These are phyloP conservation scores for Lactarius sanguifluus DNA, from an alignment of 768 basidiomycete genomes.

Conservation along the genomic window DNA sequence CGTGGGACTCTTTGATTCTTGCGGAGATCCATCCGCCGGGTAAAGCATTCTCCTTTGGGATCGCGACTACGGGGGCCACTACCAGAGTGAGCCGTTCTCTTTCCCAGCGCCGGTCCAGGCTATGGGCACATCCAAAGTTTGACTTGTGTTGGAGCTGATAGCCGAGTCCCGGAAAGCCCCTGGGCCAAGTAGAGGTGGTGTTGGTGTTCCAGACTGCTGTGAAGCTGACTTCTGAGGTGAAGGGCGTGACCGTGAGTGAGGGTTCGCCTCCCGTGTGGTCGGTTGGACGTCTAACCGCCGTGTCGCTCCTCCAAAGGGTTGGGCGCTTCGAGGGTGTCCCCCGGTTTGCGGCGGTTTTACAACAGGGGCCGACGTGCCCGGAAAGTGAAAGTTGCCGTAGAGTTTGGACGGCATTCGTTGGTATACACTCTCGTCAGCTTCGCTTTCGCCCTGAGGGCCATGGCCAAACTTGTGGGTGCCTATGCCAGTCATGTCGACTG, in stretches of 20 bases:
- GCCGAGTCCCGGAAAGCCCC: slow-evolving; percentile 67
- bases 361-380: slow-evolving; percentile 17
- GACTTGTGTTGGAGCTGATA: slow-evolving; percentile 49
- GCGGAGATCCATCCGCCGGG: slow-evolving; percentile 33
- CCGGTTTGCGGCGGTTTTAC: slow-evolving; percentile 11
- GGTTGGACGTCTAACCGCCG: not conserved
- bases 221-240: slow-evolving; percentile 29
- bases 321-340: not conserved
- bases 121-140: slow-evolving; percentile 54
- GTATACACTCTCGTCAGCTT: slow-evolving; percentile 31
- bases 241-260: slow-evolving; percentile 8
- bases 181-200: slow-evolving; percentile 52
- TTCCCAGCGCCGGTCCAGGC: slow-evolving; percentile 57
- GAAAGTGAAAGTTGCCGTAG: slow-evolving; percentile 20
- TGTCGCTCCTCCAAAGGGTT: slow-evolving; percentile 2
- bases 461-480: slow-evolving; percentile 40
- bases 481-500: slow-evolving; percentile 65
- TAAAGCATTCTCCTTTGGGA: slow-evolving; percentile 14
- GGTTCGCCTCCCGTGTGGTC: not conserved
- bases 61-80: slow-evolving; percentile 8
- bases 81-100: slow-evolving; percentile 26
- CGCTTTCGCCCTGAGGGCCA: slow-evolving; percentile 25
- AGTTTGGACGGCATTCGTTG: slow-evolving; percentile 21
- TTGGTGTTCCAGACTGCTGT: slow-evolving; percentile 32
- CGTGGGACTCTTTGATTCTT: slow-evolving; percentile 2